phyloP scores from a whole-genome alignment of 306 rosid species.

The Vigna unguiculata region DNA sequence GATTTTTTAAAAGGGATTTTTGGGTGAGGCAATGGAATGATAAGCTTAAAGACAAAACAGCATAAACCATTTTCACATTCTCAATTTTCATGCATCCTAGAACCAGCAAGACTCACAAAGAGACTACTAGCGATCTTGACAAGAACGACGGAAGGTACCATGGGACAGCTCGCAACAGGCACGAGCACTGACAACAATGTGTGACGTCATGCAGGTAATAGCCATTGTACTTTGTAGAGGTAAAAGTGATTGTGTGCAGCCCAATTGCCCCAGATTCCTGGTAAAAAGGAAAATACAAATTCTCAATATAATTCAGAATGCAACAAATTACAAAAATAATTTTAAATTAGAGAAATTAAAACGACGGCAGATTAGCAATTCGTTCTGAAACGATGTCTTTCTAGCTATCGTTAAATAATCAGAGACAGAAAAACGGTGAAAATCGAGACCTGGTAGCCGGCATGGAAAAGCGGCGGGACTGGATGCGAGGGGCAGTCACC shows the following conservation, averaged over 20 bases:
- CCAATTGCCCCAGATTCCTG: constrained; percentile 88
- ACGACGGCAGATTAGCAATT: background rate
- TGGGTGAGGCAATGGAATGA: constrained; percentile 11
- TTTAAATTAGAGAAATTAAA: background rate
- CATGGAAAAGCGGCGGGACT: constrained; percentile 72
- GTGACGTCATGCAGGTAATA: constrained; percentile 66
- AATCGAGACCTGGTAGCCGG: constrained; percentile 61
- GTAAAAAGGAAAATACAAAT: background rate
- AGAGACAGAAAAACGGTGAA: background rate
- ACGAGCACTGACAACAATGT: constrained; percentile 59
- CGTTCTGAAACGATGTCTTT: background rate
- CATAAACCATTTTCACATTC: constrained; percentile 17
- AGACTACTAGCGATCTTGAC: constrained; percentile 98
- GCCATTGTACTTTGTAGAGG: constrained; percentile 59
- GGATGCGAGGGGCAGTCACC: constrained; percentile 67
- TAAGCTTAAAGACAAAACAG: constrained; percentile 32
- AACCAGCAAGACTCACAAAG: constrained; percentile 97
- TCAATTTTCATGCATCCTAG: constrained; percentile 59
- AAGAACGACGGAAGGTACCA: constrained; percentile 98
- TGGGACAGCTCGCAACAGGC: constrained; percentile 90
- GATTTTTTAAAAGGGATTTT: background rate
- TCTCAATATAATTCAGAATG: background rate
- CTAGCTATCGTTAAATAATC: background rate
- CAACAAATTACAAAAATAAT: background rate
- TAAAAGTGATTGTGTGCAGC: constrained; percentile 77